Base-by-base conservation (phyloP, 2,329 filamentous ascomycete genomes). In the Cercospora berteroae region DNA sequence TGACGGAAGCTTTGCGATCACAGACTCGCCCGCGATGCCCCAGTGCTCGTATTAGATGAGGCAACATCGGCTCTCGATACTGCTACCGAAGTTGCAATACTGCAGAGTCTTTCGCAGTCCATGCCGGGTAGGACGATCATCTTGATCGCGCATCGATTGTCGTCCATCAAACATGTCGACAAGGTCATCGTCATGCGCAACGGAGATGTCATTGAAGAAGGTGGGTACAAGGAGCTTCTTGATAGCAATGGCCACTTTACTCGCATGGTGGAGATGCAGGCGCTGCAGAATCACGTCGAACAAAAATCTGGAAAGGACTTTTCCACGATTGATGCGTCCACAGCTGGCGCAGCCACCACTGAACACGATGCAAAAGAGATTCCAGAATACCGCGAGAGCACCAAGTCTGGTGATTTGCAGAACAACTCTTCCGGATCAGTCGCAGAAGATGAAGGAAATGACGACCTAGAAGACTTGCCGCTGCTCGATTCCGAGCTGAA, bases 71-170 rank as follows among this genome's bases (percentile, higher is more conserved):
- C 76, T 16, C 65, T 78, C 1, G 76, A 78, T 57, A 70, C 73
- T 8, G 62, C 65, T 18, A 70, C 73, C 3, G 76, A 77, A 68
- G 66, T 64, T 7, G 65, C 71, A 4, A 75, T 77, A 7, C 74
- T 76, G 39, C 64, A 70, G 0, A 89, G 90, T 0, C 87, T 94
- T 74, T 88, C 92, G 44, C 67, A 73, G 20, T 80, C 82, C 82
- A 33, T 74, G 1, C 33, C 57, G 72, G 73, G 72, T 1, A 70
- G 80, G 9, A 82, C 78, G 0, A 81, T 77, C 36, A 74, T 82
- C 12, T 77, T 78, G 0, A 77, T 81, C 4, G 79, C 80, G 7
- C 80, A 81, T 74, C 73, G 79, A 2, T 71, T 81, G 16, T 75
- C 74, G 5, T 80, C 79, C 3, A 73, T 81, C 13, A 71, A 74